Evolutionary conservation across 805 yeast genomes (phyloP).

Genomic region (Cyberlindnera euphorbiiphila): DNA sequence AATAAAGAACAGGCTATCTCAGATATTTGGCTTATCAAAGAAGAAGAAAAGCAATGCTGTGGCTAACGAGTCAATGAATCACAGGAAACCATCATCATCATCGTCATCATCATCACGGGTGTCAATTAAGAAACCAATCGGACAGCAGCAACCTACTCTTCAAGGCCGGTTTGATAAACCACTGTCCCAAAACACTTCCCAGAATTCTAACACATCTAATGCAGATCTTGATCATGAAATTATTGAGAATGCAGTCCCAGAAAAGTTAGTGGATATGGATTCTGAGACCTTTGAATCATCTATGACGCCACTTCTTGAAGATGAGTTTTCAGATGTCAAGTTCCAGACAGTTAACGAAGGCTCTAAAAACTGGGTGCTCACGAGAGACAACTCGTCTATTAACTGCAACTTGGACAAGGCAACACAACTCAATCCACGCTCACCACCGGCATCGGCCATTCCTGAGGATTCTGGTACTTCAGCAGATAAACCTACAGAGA

Average conservation of each 20-base stretch:
- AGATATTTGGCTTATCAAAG: constrained; percentile 19
- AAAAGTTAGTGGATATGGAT: constrained; percentile 15
- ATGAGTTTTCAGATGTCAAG: constrained; percentile 14
- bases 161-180: constrained; percentile 3
- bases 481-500: not conserved
- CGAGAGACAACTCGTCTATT: constrained; percentile 24
- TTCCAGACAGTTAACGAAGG: constrained; percentile 11
- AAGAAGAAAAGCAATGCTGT: constrained; percentile 8
- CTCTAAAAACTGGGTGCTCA: constrained; percentile 16
- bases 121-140: not conserved
- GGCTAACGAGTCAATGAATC: too few relatives aligned
- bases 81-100: not conserved
- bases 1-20: constrained; percentile 25
- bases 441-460: too few relatives aligned
- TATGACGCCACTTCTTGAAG: constrained; percentile 25
- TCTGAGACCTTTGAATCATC: constrained; percentile 23
- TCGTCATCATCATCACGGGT: not conserved
- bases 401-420: constrained; percentile 15
- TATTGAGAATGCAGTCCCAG: constrained; percentile 13
- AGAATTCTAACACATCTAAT: not conserved
- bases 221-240: not conserved
- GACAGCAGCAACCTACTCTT: constrained; percentile 2
- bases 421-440: constrained; percentile 9
- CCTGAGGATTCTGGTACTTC: too few relatives aligned
- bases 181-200: not conserved